Evolutionary conservation across 208 protist genomes (phyloP).

Genomic region (Lotmaria passim): DNA sequence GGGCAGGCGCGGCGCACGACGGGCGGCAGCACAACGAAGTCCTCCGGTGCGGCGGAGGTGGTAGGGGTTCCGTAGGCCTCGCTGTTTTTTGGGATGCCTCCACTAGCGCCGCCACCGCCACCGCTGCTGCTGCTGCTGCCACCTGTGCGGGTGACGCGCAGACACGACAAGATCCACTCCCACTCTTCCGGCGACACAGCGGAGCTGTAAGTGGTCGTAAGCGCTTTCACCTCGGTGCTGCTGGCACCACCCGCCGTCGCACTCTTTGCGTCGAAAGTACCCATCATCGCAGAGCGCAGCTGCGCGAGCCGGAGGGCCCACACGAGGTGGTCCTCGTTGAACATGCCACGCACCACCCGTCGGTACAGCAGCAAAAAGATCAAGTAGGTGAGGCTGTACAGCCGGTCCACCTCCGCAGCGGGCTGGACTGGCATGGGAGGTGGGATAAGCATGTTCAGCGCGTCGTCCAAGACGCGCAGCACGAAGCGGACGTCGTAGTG

Average conservation of each 20-base stretch:
- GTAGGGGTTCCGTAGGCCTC: background rate
- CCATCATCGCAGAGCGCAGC: slow-evolving; percentile 83
- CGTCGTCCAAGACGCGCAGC: slow-evolving; percentile 89
- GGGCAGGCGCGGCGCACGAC: slow-evolving; percentile 40
- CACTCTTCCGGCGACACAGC: slow-evolving; percentile 73
- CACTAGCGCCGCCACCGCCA: background rate
- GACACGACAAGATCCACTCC: slow-evolving; percentile 47
- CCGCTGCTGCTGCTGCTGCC: background rate
- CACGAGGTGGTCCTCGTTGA: slow-evolving; percentile 94
- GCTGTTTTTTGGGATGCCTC: background rate
- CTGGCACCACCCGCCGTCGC: background rate
- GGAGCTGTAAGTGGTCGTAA: slow-evolving; percentile 7
- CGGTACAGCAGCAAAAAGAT: slow-evolving; percentile 83
- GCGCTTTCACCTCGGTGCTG: background rate
- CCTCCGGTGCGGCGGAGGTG: background rate
- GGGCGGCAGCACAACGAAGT: slow-evolving; percentile 25
- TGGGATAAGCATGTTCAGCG: slow-evolving; percentile 63
- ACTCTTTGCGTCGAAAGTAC: background rate
- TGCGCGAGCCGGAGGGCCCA: slow-evolving; percentile 95
- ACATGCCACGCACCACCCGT: slow-evolving; percentile 91
- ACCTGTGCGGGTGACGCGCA: slow-evolving; percentile 13
- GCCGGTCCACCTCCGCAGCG: slow-evolving; percentile 17
- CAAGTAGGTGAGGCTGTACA: slow-evolving; percentile 44
- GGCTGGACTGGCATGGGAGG: slow-evolving; percentile 21
- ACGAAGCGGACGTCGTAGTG: slow-evolving; percentile 97